Percentiles rank a stretch among this genome's conserved stretches.
phyloP scores from a whole-genome alignment of 2,329 filamentous ascomycete species.

The Phyllachora maydis region DNA sequence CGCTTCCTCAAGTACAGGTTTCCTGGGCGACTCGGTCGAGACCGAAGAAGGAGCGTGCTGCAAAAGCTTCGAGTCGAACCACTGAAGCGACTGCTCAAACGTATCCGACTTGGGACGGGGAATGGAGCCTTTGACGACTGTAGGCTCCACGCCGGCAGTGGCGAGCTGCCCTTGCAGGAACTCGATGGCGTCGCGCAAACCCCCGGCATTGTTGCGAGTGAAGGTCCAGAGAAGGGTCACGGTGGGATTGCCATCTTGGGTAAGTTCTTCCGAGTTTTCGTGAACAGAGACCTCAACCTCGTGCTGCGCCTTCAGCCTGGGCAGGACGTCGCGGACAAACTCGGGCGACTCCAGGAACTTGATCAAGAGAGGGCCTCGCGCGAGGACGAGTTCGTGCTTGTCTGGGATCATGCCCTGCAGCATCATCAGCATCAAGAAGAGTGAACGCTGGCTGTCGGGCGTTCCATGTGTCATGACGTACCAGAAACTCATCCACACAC shows the following conservation, averaged over 20 bases:
- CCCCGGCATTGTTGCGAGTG: slow-evolving; percentile 91
- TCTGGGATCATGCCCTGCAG: slow-evolving; percentile 83
- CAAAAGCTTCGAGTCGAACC: slow-evolving; percentile 90
- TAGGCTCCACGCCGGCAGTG: slow-evolving; percentile 71
- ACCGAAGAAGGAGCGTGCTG: slow-evolving; percentile 74
- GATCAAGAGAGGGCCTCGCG: slow-evolving; percentile 53
- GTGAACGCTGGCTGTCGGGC: not conserved
- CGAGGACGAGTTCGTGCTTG: slow-evolving; percentile 76
- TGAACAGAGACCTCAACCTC: slow-evolving; percentile 72
- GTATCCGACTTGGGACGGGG: slow-evolving; percentile 97
- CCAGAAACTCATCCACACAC: slow-evolving; percentile 85
- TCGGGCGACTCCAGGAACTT: slow-evolving; percentile 66
- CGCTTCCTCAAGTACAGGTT: slow-evolving; percentile 66
- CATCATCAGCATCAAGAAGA: not conserved
- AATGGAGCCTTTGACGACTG: slow-evolving; percentile 79
- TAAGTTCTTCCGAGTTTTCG: slow-evolving; percentile 35
- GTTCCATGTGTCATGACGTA: too few species aligned
- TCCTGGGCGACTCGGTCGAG: slow-evolving; percentile 73
- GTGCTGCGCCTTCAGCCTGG: slow-evolving; percentile 77
- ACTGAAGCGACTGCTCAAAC: slow-evolving; percentile 90
- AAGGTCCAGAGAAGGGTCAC: slow-evolving; percentile 57
- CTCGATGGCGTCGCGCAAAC: slow-evolving; percentile 87
- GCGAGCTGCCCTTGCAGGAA: slow-evolving; percentile 76
- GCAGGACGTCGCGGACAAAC: slow-evolving; percentile 60
- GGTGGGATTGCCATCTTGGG: slow-evolving; percentile 34